These are phyloP conservation scores for Cryphonectria nitschkei DNA, from an alignment of 2,329 filamentous ascomycete genomes.

Conservation along the genomic window DNA sequence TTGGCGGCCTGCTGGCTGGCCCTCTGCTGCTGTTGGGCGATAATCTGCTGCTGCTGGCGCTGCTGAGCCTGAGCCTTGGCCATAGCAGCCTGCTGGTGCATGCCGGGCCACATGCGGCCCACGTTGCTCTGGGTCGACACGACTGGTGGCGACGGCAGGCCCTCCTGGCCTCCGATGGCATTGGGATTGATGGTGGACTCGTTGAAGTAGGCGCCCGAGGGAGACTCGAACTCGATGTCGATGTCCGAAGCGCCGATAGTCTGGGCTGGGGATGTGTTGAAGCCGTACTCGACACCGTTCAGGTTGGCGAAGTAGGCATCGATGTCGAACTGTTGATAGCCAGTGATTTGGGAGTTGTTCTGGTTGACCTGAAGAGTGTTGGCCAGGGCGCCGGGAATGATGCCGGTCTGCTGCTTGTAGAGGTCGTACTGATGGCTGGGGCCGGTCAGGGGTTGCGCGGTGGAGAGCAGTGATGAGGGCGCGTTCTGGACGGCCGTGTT, in stretches of 20 bases:
- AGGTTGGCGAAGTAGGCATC: slow-evolving; percentile 56
- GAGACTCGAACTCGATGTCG: slow-evolving; percentile 71
- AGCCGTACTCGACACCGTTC: slow-evolving; percentile 69
- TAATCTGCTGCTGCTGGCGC: slow-evolving; percentile 66
- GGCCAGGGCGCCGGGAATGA: slow-evolving; percentile 81
- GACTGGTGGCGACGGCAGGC: slow-evolving; percentile 49
- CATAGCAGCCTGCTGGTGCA: slow-evolving; percentile 87
- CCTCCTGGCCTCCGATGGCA: slow-evolving; percentile 67
- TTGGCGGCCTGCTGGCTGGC: slow-evolving; percentile 40
- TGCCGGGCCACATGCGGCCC: slow-evolving; percentile 86
- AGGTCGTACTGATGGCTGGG: slow-evolving; percentile 95
- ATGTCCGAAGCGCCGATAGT: slow-evolving; percentile 64
- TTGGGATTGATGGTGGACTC: slow-evolving; percentile 70
- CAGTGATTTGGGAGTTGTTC: slow-evolving; percentile 55
- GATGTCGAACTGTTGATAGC: slow-evolving; percentile 54
- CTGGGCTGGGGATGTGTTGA: slow-evolving; percentile 69
- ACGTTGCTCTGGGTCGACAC: slow-evolving; percentile 56
- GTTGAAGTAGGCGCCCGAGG: slow-evolving; percentile 66
- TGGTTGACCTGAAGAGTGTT: slow-evolving; percentile 80
- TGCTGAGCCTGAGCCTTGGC: slow-evolving; percentile 74
- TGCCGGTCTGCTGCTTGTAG: slow-evolving; percentile 93
- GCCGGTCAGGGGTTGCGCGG: slow-evolving; percentile 66
- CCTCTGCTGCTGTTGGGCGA: slow-evolving; percentile 58
- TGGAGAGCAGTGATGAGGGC: slow-evolving; percentile 56
- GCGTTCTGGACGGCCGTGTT: slow-evolving; percentile 50